A percentile compares a stretch with the other conserved stretches of the same genome.
Evolutionary conservation across 1,284 basidiomycete genomes (phyloP).

Genomic region (Irpex sp.): DNA sequence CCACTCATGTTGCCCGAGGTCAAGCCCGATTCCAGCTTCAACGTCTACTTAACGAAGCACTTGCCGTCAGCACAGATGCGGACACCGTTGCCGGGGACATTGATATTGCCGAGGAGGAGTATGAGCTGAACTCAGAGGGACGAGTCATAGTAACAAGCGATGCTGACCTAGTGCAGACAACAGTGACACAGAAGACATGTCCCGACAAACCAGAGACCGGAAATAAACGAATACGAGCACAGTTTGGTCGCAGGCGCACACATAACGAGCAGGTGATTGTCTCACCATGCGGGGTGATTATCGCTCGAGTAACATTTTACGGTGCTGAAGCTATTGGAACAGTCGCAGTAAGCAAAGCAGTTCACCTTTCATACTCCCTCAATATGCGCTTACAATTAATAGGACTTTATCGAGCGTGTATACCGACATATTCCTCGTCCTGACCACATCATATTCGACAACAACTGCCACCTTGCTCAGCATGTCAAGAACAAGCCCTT

Average conservation of each 20-base stretch:
- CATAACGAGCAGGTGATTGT: slow-evolving; percentile 21
- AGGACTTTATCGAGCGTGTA: slow-evolving; percentile 7
- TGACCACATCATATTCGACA: slow-evolving; percentile 8
- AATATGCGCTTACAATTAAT: no score
- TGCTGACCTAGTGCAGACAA: not conserved
- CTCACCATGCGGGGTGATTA: slow-evolving; percentile 18
- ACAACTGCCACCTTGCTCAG: slow-evolving; percentile 4
- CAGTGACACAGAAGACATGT: not conserved
- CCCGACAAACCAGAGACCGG: not conserved
- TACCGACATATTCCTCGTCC: not conserved
- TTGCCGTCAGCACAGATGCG: not conserved
- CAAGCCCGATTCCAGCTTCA: slow-evolving; percentile 1
- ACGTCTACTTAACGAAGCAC: not conserved
- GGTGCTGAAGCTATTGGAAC: slow-evolving; percentile 14
- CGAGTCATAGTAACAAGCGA: not conserved
- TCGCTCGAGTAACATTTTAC: slow-evolving; percentile 16
- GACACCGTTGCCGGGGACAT: not conserved
- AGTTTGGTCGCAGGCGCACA: slow-evolving; percentile 18
- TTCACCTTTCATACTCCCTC: no score
- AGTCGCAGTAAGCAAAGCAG: slow-evolving; percentile 5
- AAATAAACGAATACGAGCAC: slow-evolving; percentile 7
- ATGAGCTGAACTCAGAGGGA: not conserved
- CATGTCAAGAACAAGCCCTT: slow-evolving; percentile 6
- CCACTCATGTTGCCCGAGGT: not conserved
- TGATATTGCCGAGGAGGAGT: not conserved